Conservation (phyloP, 192 early-diverging fungal genomes). For the Linnemannia elongata region DNA sequence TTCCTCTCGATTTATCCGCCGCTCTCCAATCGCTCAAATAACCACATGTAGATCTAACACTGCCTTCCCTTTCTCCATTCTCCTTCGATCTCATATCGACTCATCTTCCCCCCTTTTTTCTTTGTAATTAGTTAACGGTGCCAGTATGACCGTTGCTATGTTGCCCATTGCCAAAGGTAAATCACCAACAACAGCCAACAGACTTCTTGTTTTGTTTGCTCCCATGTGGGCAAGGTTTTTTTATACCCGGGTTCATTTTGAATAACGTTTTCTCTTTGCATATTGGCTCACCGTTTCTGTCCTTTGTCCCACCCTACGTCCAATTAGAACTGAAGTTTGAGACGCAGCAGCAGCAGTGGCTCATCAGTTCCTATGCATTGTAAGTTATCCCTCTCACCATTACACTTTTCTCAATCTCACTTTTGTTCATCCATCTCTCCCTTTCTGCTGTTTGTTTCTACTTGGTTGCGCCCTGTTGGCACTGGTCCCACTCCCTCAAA, state of each 20-base stretch:
- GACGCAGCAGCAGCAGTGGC: conserved; percentile 50
- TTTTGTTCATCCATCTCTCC: neutral
- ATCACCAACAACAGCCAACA: neutral
- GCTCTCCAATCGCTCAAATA: neutral
- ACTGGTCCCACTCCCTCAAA: neutral
- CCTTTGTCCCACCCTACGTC: neutral
- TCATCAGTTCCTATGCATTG: conserved; percentile 54
- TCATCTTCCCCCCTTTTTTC: neutral
- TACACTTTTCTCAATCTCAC: no score
- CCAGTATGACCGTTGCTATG: conserved; percentile 52
- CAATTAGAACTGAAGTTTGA: conserved; percentile 42
- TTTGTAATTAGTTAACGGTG: conserved; percentile 33
- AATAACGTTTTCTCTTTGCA: neutral
- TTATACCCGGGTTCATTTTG: neutral
- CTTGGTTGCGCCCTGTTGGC: neutral
- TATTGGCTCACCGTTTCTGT: neutral
- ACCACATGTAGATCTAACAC: conserved; percentile 9
- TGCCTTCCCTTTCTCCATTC: neutral
- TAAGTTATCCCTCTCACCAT: conserved; percentile 15
- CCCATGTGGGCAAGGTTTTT: neutral
- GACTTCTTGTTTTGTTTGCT: neutral
- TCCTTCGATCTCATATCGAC: neutral
- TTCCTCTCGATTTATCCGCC: neutral
- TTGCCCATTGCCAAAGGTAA: conserved; percentile 35
- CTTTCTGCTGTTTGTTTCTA: neutral